These are phyloP conservation scores for Colletotrichum siamense DNA, from an alignment of 2,329 filamentous ascomycete genomes.

Conservation along the genomic window DNA sequence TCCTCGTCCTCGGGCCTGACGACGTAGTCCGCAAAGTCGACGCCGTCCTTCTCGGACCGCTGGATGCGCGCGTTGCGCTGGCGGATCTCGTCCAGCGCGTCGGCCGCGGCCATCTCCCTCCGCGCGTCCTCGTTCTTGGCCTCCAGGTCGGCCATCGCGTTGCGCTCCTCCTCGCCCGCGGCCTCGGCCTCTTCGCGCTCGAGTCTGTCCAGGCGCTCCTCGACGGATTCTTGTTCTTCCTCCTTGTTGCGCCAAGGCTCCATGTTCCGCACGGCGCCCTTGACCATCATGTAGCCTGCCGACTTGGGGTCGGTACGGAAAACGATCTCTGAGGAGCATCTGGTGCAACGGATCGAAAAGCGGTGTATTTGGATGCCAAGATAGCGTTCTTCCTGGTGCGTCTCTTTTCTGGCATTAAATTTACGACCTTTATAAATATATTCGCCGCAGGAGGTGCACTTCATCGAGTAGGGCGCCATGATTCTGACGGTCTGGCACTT, in stretches of 20 bases:
- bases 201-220: slow-evolving; percentile 83
- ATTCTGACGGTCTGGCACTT: slow-evolving; percentile 86
- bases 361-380: slow-evolving; percentile 85
- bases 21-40: slow-evolving; percentile 62
- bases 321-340: slow-evolving; percentile 76
- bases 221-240: slow-evolving; percentile 79
- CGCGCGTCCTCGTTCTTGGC: slow-evolving; percentile 92
- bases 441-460: slow-evolving; percentile 68
- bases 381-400: slow-evolving; percentile 86
- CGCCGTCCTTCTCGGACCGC: slow-evolving; percentile 71
- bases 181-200: slow-evolving; percentile 75
- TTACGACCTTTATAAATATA: slow-evolving; percentile 94
- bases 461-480: slow-evolving; percentile 88
- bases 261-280: slow-evolving; percentile 89
- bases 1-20: slow-evolving; percentile 63
- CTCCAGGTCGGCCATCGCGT: slow-evolving; percentile 95
- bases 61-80: slow-evolving; percentile 90
- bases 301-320: slow-evolving; percentile 96
- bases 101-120: slow-evolving; percentile 94
- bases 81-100: slow-evolving; percentile 93
- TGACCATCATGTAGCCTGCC: slow-evolving; percentile 84
- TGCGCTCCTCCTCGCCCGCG: slow-evolving; percentile 71
- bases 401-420: slow-evolving; percentile 95
- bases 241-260: slow-evolving; percentile 80
- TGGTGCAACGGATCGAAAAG: slow-evolving; percentile 82